These are phyloP conservation scores for Calonectria hongkongensis DNA, from an alignment of 2,329 filamentous ascomycete genomes.

Conservation along the genomic window DNA sequence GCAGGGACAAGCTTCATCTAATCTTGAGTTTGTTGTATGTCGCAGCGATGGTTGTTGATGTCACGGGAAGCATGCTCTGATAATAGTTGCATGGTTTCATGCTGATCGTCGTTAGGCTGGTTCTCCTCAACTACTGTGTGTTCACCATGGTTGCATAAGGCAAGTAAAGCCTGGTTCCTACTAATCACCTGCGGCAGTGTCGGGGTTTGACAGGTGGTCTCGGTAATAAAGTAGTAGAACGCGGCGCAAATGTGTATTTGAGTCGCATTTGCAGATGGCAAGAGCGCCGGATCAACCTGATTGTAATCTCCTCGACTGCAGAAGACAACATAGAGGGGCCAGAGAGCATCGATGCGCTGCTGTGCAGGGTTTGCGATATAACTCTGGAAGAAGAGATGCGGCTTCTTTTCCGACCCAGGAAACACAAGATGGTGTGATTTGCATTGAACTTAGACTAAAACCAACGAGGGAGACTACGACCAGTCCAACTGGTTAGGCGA, in stretches of 20 bases:
- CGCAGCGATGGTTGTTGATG: too few relatives aligned
- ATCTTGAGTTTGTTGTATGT: slow-evolving; percentile 8
- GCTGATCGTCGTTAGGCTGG: too few relatives aligned
- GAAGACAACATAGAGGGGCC: not conserved
- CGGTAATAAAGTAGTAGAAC: not conserved
- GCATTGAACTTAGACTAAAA: not conserved
- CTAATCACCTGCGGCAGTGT: not conserved
- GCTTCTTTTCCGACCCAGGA: not conserved
- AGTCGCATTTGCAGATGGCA: not conserved
- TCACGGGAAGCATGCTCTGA: too few relatives aligned
- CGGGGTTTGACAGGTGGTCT: not conserved
- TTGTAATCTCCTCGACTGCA: not conserved
- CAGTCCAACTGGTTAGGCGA: not conserved
- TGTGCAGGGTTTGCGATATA: not conserved
- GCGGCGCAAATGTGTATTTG: not conserved
- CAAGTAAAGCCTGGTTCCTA: too few relatives aligned
- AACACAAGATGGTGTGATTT: not conserved
- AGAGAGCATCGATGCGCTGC: not conserved
- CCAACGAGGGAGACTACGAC: not conserved
- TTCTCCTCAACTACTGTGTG: too few relatives aligned
- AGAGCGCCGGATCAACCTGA: not conserved
- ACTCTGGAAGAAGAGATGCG: not conserved
- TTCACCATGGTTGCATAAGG: too few relatives aligned
- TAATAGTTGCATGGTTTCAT: too few relatives aligned
- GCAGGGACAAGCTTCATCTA: not conserved